phyloP scores from a whole-genome alignment of 345 rosid species.

The Euphorbia tirucalli region DNA sequence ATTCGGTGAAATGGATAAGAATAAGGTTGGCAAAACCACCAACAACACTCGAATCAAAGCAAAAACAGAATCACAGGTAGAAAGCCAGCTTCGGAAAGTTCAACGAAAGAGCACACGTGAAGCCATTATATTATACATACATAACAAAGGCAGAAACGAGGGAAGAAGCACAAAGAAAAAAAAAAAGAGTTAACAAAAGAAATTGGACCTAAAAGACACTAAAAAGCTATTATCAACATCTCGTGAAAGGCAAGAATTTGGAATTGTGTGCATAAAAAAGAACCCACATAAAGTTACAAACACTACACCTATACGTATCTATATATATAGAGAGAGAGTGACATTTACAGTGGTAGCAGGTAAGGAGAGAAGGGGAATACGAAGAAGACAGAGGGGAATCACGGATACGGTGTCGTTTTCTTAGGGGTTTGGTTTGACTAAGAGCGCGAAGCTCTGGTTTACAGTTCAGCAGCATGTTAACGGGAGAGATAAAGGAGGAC shows the following conservation, averaged over 20 bases:
- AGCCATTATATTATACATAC: constrained; percentile 20
- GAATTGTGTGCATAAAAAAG: not conserved
- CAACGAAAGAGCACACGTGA: constrained; percentile 23
- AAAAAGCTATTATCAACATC: not conserved
- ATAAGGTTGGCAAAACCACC: not conserved
- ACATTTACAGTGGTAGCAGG: too few species aligned
- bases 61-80: constrained; percentile 12
- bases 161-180: too few species aligned
- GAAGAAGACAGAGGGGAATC: constrained; percentile 35
- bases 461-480: not conserved
- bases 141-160: not conserved
- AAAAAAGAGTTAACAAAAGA: not conserved
- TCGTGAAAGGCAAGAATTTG: constrained; percentile 39
- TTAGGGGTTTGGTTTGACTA: constrained; percentile 18
- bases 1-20: constrained; percentile 16
- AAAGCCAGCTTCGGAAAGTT: constrained; percentile 10
- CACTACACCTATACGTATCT: not conserved
- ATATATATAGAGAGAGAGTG: not conserved
- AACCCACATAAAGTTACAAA: too few species aligned
- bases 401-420: constrained; percentile 45
- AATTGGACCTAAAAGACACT: not conserved
- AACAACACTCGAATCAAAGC: constrained; percentile 21
- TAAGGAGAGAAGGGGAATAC: not conserved
- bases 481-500: not conserved
- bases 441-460: constrained; percentile 6